Evolutionary conservation across 306 rosid genomes (phyloP), one percentile per base, ranked within the genome.

Genomic region (Lablab purpureus): DNA sequence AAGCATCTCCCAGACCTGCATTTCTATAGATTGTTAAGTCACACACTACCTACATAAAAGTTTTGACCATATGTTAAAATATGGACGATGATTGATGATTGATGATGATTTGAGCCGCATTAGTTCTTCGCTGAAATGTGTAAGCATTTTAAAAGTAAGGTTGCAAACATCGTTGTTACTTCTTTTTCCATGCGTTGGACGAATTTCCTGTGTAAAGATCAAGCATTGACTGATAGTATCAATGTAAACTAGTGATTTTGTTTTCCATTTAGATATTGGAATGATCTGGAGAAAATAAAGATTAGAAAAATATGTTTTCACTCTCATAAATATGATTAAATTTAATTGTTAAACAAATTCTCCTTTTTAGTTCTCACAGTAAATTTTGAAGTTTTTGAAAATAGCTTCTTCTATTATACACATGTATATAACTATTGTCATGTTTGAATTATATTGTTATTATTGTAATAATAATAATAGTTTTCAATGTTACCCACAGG

Each of bases 11-110:
- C 83, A 85, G 71, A 74, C 81, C 76, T 95, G 98, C 89, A 86
- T 83, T 73, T 88, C 94, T 18, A 92, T 95, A 56, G 99, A 95
- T 85, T 95, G 99, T 72, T 92, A 67, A 89, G 87, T 22, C 40
- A 67, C 30, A 43, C 45, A 40, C 13, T 64, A 12, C 46, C 45
- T 32, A 32, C 46, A 19, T 3, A 34, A 17, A 64, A 67, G 32
- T 86, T 86, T 87, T 77, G 85, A 49, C 63, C 63, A 63, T 58
- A 7, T 65, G 65, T 7, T 19, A 34, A 37, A 32, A 41, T 74
- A 18, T 59, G 51, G 70, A 21, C 68, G 28, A 40, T 60, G 43
- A 37, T 37, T 30, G 34, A 30, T 30, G 23, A 7, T 51, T 28
- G 27, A 32, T 83, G 70, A 21, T 75, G 67, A 32, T 78, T 73